phyloP scores from a whole-genome alignment of 495 filamentous ascomycete genomes.

The Neurospora intermedia region DNA sequence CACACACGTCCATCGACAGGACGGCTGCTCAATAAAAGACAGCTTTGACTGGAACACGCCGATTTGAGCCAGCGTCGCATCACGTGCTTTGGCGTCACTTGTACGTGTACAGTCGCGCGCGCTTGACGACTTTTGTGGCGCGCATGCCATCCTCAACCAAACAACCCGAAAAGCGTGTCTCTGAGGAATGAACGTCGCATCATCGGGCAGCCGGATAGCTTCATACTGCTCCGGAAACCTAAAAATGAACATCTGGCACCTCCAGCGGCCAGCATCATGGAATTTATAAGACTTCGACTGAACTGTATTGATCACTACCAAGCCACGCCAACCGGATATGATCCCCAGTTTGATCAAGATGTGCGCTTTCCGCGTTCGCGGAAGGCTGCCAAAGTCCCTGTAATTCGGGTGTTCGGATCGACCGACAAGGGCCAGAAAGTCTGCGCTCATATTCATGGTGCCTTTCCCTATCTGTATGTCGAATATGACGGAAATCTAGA shows the following conservation, averaged over 20 bases:
- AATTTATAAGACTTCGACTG: slow-evolving; percentile 72
- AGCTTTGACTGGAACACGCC: not conserved
- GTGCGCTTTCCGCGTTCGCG: slow-evolving; percentile 35
- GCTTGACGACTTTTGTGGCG: not conserved
- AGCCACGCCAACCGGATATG: slow-evolving; percentile 61
- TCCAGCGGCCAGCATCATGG: slow-evolving; percentile 29
- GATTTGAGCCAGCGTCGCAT: not conserved
- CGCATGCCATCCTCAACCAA: not conserved
- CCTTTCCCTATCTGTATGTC: slow-evolving; percentile 87
- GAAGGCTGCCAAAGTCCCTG: slow-evolving; percentile 63
- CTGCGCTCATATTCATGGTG: slow-evolving; percentile 93
- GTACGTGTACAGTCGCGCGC: not conserved
- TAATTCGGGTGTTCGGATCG: slow-evolving; percentile 84
- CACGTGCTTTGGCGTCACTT: not conserved
- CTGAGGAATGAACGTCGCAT: not conserved
- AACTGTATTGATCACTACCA: slow-evolving; percentile 96
- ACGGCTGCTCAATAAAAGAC: not conserved
- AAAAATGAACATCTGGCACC: not conserved
- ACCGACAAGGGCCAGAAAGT: slow-evolving; percentile 95
- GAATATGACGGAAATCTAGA: slow-evolving; percentile 67
- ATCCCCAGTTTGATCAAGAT: slow-evolving; percentile 62
- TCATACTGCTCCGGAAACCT: not conserved
- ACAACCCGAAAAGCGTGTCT: not conserved
- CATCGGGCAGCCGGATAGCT: not conserved
- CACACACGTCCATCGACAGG: not conserved